phyloP scores from a whole-genome alignment of 805 yeast genomes.

The Candida adriatica region DNA sequence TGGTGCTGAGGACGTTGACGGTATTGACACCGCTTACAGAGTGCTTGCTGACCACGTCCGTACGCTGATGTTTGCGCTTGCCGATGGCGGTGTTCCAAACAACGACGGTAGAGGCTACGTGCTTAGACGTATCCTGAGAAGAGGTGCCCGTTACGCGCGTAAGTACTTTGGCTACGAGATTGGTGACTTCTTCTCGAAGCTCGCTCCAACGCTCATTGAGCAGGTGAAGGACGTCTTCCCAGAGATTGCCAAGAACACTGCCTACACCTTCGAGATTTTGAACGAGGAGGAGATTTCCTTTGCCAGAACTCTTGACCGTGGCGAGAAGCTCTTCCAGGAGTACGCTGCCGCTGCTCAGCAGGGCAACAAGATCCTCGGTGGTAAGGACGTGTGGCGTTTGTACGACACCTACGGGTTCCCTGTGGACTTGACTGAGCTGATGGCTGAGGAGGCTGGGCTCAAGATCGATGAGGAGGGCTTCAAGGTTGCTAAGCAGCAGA shows the following conservation, averaged over 20 bases:
- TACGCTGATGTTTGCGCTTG: conserved; percentile 90
- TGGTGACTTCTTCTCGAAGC: conserved; percentile 85
- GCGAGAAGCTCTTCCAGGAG: conserved; percentile 92
- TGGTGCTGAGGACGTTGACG: conserved; percentile 88
- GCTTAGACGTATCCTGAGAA: conserved; percentile 89
- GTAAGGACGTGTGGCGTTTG: conserved; percentile 96
- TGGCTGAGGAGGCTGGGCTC: conserved; percentile 98
- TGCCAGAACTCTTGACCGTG: conserved; percentile 93
- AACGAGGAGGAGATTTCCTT: conserved; percentile 95
- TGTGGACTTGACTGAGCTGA: conserved; percentile 91
- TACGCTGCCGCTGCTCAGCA: conserved; percentile 80
- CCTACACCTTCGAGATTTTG: conserved; percentile 79
- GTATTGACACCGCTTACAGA: conserved; percentile 96
- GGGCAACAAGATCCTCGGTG: conserved; percentile 70
- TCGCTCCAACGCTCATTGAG: conserved; percentile 88
- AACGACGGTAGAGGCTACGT: conserved; percentile 99
- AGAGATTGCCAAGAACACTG: conserved; percentile 67
- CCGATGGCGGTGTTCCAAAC: conserved; percentile 99
- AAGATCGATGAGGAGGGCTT: conserved; percentile 89
- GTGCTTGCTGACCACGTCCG: conserved; percentile 98
- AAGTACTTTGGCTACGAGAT: conserved; percentile 94
- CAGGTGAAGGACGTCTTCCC: conserved; percentile 90
- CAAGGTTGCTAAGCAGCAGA: conserved; percentile 81
- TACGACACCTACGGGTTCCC: conserved; percentile 99
- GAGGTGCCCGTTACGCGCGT: conserved; percentile 96